These are phyloP conservation scores for Phytophthora tentaculata DNA, from an alignment of 352 stramenopile genomes.

Conservation along the genomic window DNA sequence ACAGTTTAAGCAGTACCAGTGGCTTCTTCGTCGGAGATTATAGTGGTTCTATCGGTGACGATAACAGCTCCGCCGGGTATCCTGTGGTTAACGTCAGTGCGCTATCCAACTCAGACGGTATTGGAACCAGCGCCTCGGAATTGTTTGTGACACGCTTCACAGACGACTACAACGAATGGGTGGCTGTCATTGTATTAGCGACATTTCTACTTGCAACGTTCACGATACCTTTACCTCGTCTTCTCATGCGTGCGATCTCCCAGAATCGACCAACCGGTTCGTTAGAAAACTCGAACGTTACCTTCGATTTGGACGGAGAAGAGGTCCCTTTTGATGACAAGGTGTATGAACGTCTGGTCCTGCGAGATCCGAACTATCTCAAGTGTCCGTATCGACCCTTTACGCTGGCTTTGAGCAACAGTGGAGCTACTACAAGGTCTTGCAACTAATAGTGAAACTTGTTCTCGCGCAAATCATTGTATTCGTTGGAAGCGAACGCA, in stretches of 20 bases:
- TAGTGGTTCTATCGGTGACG: too few species aligned
- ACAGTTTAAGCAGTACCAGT: too few species aligned
- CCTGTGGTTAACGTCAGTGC: background rate
- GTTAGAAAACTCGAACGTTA: background rate
- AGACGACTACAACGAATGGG: background rate
- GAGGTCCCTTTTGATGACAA: background rate
- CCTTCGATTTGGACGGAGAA: background rate
- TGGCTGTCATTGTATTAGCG: background rate
- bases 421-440: background rate
- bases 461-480: background rate
- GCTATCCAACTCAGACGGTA: too few species aligned
- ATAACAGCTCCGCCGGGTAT: too few species aligned
- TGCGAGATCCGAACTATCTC: background rate
- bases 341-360: background rate
- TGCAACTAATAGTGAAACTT: background rate
- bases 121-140: too few species aligned
- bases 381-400: background rate
- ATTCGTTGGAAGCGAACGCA: background rate
- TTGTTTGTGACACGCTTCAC: background rate
- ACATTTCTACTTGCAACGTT: background rate
- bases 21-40: too few species aligned
- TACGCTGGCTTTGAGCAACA: background rate
- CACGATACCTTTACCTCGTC: background rate
- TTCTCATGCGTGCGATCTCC: background rate
- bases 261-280: background rate